Evolutionary conservation across 148 eudicot genomes (phyloP), one percentile per base, ranked within the genome.

Genomic region (Dysphania ambrosioides): DNA sequence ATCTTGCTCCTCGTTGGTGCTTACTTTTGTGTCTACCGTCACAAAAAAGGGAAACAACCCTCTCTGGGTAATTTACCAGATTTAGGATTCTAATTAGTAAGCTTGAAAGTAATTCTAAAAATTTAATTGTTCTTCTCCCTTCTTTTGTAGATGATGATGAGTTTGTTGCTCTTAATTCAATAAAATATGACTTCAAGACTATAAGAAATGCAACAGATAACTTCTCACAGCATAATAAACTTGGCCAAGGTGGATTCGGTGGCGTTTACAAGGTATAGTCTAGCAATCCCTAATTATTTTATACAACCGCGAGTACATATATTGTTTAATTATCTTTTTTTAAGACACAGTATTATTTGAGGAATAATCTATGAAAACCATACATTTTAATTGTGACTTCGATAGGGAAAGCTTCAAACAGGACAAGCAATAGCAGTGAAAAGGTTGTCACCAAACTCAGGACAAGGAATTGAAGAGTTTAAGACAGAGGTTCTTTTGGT

Each of bases 221-320:
- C 53, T 79, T 79, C 40, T 73, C 81, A 7, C 2, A 16, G 0
- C 0, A 4, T 15, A 72, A 78, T 53, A 67, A 66, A 44, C 68
- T 79, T 31, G 77, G 81, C 1, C 35, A 58, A 44, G 81, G 81
- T 9, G 81, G 77, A 55, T 79, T 79, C 26, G 81, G 77, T 6
- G 51, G 3, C 0, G 81, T 79, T 9, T 73, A 66, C 29, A 72
- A 41, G 77, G 77, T 79, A 73, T 9, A 2, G 10, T 32, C 2
- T 32, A 35, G 13, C 6, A 32, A n/a, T 12, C 6, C 21, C 2
- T 32, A 1, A 16, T 10, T 19, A 6, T 19, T 5, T 13, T 7
- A n/a, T n/a, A n/a, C n/a, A n/a, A n/a, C n/a, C n/a, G n/a, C n/a
- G n/a, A n/a, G n/a, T n/a, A n/a, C n/a, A n/a, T n/a, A n/a, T n/a